phyloP scores from a whole-genome alignment of 305 asterid genomes.

The Euphrasia arctica region DNA sequence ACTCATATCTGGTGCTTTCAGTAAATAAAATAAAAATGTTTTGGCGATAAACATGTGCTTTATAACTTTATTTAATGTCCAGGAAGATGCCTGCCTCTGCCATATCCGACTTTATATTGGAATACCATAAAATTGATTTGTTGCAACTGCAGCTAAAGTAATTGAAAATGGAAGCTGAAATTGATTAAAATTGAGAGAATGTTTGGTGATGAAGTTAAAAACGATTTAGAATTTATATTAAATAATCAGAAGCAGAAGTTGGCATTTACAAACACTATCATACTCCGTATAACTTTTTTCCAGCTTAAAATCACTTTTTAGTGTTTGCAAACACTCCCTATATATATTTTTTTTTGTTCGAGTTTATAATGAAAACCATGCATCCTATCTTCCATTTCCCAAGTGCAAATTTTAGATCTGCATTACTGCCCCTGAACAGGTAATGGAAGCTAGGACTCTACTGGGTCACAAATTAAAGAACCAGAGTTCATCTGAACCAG shows the following conservation, averaged over 20 bases:
- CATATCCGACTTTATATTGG: no score
- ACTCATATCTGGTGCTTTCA: neutral
- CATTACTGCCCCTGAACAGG: conserved; percentile 40
- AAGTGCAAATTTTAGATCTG: neutral
- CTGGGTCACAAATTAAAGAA: conserved; percentile 55
- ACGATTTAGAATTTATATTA: no score
- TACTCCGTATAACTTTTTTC: neutral
- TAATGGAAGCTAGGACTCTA: conserved; percentile 68
- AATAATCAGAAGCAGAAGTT: neutral
- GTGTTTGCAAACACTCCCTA: neutral
- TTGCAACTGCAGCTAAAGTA: neutral
- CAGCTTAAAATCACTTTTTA: neutral
- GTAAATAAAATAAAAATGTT: no score
- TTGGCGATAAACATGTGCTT: no score
- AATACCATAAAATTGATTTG: no score
- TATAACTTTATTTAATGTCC: no score
- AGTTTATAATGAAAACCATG: neutral
- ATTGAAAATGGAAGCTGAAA: neutral
- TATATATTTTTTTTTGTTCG: neutral
- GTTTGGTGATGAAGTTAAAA: neutral
- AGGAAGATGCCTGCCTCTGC: no score
- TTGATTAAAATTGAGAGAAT: neutral
- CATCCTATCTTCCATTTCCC: neutral
- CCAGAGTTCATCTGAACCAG: conserved; percentile 30
- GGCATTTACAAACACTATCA: no score